phyloP scores from a whole-genome alignment of 805 yeast genomes.

The Wickerhamiella azymoides region DNA sequence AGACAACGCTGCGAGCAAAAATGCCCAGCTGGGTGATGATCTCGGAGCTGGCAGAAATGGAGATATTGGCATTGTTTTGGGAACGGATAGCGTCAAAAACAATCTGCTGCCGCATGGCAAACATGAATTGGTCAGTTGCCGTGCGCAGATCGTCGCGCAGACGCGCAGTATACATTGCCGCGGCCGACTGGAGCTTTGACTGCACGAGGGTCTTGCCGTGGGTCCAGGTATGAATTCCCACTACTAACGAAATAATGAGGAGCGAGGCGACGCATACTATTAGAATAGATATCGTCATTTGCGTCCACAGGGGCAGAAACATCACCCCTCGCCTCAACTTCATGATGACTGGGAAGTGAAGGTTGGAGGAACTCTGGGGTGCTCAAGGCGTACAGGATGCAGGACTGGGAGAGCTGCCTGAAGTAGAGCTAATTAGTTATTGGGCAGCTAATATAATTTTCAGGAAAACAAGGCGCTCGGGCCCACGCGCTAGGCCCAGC shows the following conservation, averaged over 20 bases:
- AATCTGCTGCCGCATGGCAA: background rate
- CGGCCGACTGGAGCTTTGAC: constrained; percentile 8
- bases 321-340: constrained; percentile 4
- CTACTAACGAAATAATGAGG: constrained; percentile 9
- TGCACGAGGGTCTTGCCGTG: constrained; percentile 12
- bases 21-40: constrained; percentile 3
- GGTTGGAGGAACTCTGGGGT: too few relatives aligned
- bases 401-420: too few relatives aligned
- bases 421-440: too few relatives aligned
- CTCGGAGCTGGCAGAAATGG: constrained; percentile 8
- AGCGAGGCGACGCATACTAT: constrained; percentile 13
- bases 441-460: too few relatives aligned
- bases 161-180: constrained; percentile 11
- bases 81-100: constrained; percentile 9
- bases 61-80: constrained; percentile 10
- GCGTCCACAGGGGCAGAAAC: constrained; percentile 15
- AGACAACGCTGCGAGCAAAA: constrained; percentile 9
- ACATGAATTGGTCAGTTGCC: constrained; percentile 7
- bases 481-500: too few relatives aligned
- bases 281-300: constrained; percentile 15
- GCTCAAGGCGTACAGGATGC: too few relatives aligned
- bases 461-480: too few relatives aligned
- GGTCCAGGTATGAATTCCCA: constrained; percentile 10
- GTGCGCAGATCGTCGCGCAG: constrained; percentile 7
- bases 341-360: background rate